phyloP scores from a whole-genome alignment of 805 yeast genomes.

The Metschnikowia shivogae region DNA sequence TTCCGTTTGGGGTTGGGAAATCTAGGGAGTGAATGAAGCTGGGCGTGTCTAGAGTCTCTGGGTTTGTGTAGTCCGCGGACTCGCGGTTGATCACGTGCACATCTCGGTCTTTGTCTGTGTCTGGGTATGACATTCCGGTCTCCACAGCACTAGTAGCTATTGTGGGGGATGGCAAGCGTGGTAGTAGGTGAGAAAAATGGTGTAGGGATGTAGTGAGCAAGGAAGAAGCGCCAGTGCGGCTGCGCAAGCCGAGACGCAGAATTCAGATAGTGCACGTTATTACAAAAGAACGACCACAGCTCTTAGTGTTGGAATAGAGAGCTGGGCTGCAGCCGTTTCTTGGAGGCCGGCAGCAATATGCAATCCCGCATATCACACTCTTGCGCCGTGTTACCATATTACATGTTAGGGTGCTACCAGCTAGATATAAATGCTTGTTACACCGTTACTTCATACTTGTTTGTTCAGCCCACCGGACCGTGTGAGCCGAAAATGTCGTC shows the following conservation, averaged over 20 bases:
- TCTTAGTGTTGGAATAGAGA: too few relatives aligned
- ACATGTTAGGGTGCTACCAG: too few relatives aligned
- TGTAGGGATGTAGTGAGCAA: conserved; percentile 4
- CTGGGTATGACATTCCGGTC: conserved; percentile 9
- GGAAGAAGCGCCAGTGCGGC: conserved; percentile 1
- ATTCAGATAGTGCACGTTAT: too few relatives aligned
- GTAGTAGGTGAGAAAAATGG: conserved; percentile 1
- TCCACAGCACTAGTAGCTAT: background rate
- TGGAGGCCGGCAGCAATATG: too few relatives aligned
- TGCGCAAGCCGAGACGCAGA: background rate
- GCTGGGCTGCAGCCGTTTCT: too few relatives aligned
- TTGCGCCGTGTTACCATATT: too few relatives aligned
- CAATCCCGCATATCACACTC: too few relatives aligned
- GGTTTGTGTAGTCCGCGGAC: conserved; percentile 6
- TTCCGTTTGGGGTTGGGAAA: conserved; percentile 14
- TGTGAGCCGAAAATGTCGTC: conserved; percentile 31
- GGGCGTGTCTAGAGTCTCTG: conserved; percentile 16
- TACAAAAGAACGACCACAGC: too few relatives aligned
- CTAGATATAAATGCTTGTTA: too few relatives aligned
- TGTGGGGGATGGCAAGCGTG: background rate
- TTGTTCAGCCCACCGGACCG: background rate
- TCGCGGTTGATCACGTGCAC: conserved; percentile 17
- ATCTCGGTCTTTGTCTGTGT: conserved; percentile 13
- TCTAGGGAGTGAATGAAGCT: conserved; percentile 17
- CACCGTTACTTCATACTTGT: background rate